Percentiles rank a stretch among this genome's conserved stretches.
Evolutionary conservation across 129 eudicot species (phyloP).

Genomic region (Dittrichia graveolens): DNA sequence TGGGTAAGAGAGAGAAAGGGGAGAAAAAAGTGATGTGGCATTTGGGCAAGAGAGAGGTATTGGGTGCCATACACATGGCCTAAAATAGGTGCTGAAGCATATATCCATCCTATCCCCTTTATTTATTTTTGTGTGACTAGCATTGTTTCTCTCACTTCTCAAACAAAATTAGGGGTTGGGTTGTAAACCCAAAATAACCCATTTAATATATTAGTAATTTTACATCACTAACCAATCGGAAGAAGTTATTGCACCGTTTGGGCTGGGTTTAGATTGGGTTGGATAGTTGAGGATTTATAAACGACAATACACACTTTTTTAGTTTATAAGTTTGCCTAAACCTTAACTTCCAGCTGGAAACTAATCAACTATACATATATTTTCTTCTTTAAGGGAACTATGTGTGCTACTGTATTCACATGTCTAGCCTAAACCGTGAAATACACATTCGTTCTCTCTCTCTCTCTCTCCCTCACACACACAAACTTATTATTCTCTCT

Average conservation of each 20-base stretch:
- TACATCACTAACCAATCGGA: background rate
- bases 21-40: no score
- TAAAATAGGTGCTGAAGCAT: no score
- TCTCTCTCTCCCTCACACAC: no score
- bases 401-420: background rate
- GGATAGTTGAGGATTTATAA: background rate
- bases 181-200: background rate
- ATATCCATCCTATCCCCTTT: no score
- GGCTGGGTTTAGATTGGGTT: background rate
- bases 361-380: constrained; percentile 5
- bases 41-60: no score
- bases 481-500: background rate
- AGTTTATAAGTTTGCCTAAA: constrained; percentile 3
- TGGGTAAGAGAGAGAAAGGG: no score
- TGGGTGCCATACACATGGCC: no score
- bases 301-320: background rate
- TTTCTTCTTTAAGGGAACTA: background rate
- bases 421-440: constrained; percentile 3
- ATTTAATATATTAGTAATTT: background rate
- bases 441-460: background rate
- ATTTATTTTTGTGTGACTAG: constrained; percentile 11
- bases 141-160: background rate
- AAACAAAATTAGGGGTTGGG: constrained; percentile 10
- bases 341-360: background rate
- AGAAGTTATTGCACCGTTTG: background rate